These are phyloP conservation scores for Puccinia triticina DNA, from an alignment of 1,284 basidiomycete genomes.

Conservation along the genomic window DNA sequence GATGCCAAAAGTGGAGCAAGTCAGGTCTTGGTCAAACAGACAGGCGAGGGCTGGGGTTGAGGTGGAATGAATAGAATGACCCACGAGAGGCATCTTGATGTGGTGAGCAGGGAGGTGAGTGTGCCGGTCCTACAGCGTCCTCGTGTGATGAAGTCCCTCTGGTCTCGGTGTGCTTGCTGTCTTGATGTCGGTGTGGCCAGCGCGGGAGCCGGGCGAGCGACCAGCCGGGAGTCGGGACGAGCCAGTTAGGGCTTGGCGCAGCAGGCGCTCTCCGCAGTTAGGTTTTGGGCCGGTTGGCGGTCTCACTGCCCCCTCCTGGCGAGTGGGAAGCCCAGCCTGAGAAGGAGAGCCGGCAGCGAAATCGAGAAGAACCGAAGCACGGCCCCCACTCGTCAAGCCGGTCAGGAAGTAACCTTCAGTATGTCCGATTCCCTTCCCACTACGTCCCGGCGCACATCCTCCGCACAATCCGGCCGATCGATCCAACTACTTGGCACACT, in stretches of 20 bases:
- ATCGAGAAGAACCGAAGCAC: not conserved
- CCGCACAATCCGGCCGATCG: not conserved
- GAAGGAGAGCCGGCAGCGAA: not conserved
- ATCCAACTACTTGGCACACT: not conserved
- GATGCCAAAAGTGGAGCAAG: too few species aligned
- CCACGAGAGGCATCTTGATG: slow-evolving; percentile 49
- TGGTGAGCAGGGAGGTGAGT: not conserved
- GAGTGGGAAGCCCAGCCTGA: not conserved
- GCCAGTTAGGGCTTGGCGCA: slow-evolving; percentile 19
- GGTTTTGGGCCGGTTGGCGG: slow-evolving; percentile 8
- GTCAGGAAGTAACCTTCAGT: slow-evolving; percentile 1
- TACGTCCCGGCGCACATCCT: not conserved
- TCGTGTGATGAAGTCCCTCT: not conserved
- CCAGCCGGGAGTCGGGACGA: not conserved
- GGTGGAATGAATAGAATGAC: not conserved
- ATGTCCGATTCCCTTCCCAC: not conserved
- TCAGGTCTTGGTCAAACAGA: not conserved
- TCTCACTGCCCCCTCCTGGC: not conserved
- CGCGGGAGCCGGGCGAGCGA: not conserved
- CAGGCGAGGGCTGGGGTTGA: not conserved
- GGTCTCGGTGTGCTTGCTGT: not conserved
- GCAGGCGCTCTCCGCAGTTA: not conserved
- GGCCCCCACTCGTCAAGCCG: not conserved
- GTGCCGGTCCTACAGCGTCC: slow-evolving; percentile 12
- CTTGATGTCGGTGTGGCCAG: not conserved